Base-by-base conservation (phyloP, 495 filamentous ascomycete species). In the Talaromyces trachyspermus region DNA sequence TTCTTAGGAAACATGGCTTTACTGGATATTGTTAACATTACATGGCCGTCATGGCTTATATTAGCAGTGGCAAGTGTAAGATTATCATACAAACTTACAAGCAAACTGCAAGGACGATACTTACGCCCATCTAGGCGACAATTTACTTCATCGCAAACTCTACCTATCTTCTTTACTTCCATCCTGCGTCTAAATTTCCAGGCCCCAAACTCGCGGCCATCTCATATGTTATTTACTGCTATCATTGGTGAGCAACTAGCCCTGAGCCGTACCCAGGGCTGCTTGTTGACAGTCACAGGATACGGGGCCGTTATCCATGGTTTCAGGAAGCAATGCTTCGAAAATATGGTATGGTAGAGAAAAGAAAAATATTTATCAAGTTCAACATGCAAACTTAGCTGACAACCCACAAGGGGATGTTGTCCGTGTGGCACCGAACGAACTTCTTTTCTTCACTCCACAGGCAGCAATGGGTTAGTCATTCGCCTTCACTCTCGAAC, bases 131-230 rank as follows among this genome's bases (percentile, higher is more conserved):
- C n/a, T n/a, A n/a, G n/a, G n/a, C n/a, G n/a, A n/a, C n/a, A n/a
- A n/a, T n/a, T n/a, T n/a, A n/a, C n/a, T n/a, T n/a, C n/a, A n/a
- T n/a, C n/a, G n/a, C n/a, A 14, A 6, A 36, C 32, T 36, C 10
- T 9, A 36, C 12, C 32, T 36, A n/a, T n/a, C 15, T 36, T 36
- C 32, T 6, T 36, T 36, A 36, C 32, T 36, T 36, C 32, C 32
- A 36, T 36, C 32, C 7, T 36, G 32, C 32, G 7, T 27, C 44
- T 7, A 48, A 43, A 27, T 68, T 59, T 52, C 74, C 72, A 4
- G 75, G 74, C 1, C 74, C 75, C 0, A 53, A 63, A 17, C 46
- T 70, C 15, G 66, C 63, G 43, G 63, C 70, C 24, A 57, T 63
- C 5, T 63, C 64, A n/a, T 50, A 56, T 11, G 41, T 71, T 10